phyloP scores from a whole-genome alignment of 2,329 filamentous ascomycete species.

The Colletotrichum coccodes region DNA sequence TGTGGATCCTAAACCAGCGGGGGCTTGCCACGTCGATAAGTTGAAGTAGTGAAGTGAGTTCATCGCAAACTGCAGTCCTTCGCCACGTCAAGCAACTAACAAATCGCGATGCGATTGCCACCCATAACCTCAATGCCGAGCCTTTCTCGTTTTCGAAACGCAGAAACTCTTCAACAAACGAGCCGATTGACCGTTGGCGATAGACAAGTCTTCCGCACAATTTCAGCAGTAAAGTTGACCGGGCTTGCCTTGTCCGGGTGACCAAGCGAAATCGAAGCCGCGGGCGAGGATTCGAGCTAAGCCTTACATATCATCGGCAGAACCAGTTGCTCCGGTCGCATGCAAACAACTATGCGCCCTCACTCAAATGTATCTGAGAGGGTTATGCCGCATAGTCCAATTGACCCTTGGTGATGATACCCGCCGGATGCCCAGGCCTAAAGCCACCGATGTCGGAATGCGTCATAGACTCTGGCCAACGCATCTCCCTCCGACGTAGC shows the following conservation, averaged over 20 bases:
- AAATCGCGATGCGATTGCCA: background rate
- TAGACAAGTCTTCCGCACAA: too few species aligned
- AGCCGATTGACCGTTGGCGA: too few species aligned
- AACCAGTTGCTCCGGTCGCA: too few species aligned
- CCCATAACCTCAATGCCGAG: background rate
- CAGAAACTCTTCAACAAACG: background rate
- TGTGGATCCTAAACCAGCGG: too few species aligned
- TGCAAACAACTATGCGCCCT: rapidly evolving
- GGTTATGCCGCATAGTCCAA: background rate
- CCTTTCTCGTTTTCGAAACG: background rate
- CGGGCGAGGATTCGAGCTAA: too few species aligned
- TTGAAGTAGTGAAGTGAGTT: background rate
- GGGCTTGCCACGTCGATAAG: background rate
- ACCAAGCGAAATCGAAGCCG: too few species aligned
- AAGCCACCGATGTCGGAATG: background rate
- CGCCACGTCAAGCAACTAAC: background rate
- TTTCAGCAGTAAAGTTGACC: too few species aligned
- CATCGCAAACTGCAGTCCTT: background rate
- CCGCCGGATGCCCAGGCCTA: background rate
- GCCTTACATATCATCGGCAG: background rate
- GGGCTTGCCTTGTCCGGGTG: background rate
- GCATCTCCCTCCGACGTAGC: background rate
- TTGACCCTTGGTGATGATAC: background rate
- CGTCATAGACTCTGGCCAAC: background rate
- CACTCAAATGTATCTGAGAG: background rate